Percentiles rank a stretch among this genome's conserved stretches.
Evolutionary conservation across 23 red algal species (phyloP).

Genomic region (Gracilariopsis chorda): DNA sequence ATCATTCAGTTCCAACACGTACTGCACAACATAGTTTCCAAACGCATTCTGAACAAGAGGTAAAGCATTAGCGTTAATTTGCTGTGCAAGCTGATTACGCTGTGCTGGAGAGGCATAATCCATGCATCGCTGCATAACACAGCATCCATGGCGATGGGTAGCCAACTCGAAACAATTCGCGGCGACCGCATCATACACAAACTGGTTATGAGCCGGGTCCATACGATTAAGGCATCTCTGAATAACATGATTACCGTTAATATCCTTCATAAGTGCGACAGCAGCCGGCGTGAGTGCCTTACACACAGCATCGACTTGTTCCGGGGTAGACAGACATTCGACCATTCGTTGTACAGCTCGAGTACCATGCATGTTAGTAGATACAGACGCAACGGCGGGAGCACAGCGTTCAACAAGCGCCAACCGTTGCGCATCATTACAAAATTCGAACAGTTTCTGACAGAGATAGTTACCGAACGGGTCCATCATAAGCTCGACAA

Average conservation of each 20-base stretch:
- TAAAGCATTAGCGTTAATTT: slow-evolving; percentile 71
- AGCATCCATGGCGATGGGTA: slow-evolving; percentile 96
- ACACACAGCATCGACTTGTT: slow-evolving; percentile 79
- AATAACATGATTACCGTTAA: slow-evolving; percentile 99
- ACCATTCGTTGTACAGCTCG: slow-evolving; percentile 96
- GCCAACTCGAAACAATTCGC: slow-evolving; percentile 86
- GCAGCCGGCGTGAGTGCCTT: slow-evolving; percentile 62
- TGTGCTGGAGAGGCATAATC: slow-evolving; percentile 86
- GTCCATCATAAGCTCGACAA: slow-evolving; percentile 89
- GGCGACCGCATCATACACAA: slow-evolving; percentile 90
- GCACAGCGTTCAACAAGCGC: slow-evolving; percentile 76
- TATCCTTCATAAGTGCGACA: slow-evolving; percentile 90
- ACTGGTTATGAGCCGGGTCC: slow-evolving; percentile 78
- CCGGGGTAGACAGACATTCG: slow-evolving; percentile 72
- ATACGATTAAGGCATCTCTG: slow-evolving; percentile 90
- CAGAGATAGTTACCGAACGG: slow-evolving; percentile 98
- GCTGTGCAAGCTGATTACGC: slow-evolving; percentile 68
- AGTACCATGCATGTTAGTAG: slow-evolving; percentile 95
- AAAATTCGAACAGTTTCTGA: slow-evolving; percentile 97
- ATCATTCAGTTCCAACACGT: slow-evolving; percentile 87
- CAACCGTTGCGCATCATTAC: slow-evolving; percentile 82
- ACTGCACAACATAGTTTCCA: slow-evolving; percentile 98
- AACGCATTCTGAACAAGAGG: slow-evolving; percentile 89
- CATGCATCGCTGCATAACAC: slow-evolving; percentile 98
- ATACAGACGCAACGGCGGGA: slow-evolving; percentile 64